These are phyloP conservation scores for Tinospora cordifolia DNA, from an alignment of 164 flowering plant genomes.

Conservation along the genomic window DNA sequence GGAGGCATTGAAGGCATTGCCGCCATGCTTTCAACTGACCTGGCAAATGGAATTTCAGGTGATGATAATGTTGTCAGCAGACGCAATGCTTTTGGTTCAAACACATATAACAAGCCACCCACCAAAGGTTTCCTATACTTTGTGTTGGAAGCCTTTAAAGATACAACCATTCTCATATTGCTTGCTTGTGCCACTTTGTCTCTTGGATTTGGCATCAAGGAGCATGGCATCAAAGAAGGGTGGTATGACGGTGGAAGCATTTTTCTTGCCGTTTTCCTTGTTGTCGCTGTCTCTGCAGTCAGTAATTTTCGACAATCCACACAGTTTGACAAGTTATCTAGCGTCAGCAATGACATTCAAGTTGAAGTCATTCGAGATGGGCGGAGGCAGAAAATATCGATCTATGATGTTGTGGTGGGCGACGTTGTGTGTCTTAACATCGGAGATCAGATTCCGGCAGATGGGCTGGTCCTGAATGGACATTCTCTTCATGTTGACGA, in stretches of 20 bases:
- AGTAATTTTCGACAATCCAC: constrained; percentile 32
- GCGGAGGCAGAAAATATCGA: constrained; percentile 23
- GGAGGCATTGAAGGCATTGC: constrained; percentile 23
- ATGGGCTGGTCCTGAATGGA: constrained; percentile 41
- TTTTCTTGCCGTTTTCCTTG: constrained; percentile 34
- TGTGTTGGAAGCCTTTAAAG: constrained; percentile 36
- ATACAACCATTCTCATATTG: constrained; percentile 34
- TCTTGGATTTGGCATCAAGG: constrained; percentile 39
- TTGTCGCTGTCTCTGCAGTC: constrained; percentile 33
- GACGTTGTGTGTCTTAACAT: constrained; percentile 35
- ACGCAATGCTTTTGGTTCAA: constrained; percentile 21
- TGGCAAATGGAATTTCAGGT: constrained; percentile 17
- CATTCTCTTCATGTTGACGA: constrained; percentile 42
- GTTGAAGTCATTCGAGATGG: constrained; percentile 37
- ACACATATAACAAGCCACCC: constrained; percentile 27
- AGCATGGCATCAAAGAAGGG: constrained; percentile 34
- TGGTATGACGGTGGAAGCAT: constrained; percentile 55
- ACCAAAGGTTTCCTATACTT: constrained; percentile 29
- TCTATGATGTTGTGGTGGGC: constrained; percentile 43
- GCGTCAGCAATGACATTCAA: constrained; percentile 24
- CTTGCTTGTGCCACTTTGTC: constrained; percentile 36
- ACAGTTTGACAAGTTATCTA: constrained; percentile 33
- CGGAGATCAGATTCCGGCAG: constrained; percentile 57
- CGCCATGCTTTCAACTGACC: constrained; percentile 12
- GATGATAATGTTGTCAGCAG: background rate